phyloP scores from a whole-genome alignment of 1,284 basidiomycete genomes.

The Ganoderma multipileum region DNA sequence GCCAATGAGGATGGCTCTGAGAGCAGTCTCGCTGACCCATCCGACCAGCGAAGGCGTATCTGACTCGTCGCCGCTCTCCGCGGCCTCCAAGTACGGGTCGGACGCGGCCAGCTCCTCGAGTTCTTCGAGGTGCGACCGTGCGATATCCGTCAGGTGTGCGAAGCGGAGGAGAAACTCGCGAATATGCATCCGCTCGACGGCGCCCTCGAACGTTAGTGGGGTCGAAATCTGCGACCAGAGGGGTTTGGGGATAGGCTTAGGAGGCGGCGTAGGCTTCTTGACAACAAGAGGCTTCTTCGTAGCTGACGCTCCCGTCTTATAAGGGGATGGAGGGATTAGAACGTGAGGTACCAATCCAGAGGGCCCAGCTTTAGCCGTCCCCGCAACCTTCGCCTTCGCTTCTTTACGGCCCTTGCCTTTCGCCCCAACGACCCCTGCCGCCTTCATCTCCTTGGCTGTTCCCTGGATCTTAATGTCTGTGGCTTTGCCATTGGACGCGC shows the following conservation, averaged over 20 bases:
- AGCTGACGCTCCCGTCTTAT: conserved; percentile 28
- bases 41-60: conserved; percentile 49
- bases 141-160: conserved; percentile 56
- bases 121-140: conserved; percentile 64
- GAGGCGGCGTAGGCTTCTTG: conserved; percentile 35
- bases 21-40: conserved; percentile 70
- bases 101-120: conserved; percentile 61
- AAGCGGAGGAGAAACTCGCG: conserved; percentile 79
- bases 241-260: conserved; percentile 40
- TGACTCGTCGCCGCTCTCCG: conserved; percentile 41
- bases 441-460: background rate
- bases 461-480: background rate
- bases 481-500: background rate
- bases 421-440: background rate
- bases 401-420: background rate
- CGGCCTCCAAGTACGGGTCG: conserved; percentile 31
- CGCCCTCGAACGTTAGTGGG: conserved; percentile 51
- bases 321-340: conserved; percentile 24
- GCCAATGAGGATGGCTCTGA: conserved; percentile 65
- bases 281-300: conserved; percentile 25
- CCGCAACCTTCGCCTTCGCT: background rate
- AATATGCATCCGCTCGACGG: conserved; percentile 68
- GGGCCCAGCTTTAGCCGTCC: background rate
- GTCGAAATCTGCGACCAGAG: conserved; percentile 59
- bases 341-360: conserved; percentile 22